Evolutionary conservation across 768 basidiomycete genomes (phyloP), one percentile per base, ranked within the genome.

Genomic region (Lentinula guzmanii): DNA sequence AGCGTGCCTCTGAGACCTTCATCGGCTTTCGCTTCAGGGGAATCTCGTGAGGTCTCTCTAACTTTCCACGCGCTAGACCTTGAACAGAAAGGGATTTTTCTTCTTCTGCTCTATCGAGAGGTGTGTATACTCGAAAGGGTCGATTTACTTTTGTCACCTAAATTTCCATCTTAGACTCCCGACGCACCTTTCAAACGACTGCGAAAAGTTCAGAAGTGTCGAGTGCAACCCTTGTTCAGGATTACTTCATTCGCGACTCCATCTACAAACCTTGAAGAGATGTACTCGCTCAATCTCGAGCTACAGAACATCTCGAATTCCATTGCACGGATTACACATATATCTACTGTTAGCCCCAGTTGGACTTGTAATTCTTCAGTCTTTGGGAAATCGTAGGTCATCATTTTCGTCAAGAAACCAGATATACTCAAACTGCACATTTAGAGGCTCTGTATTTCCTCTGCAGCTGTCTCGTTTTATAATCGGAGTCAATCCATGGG

Each of bases 61-160:
- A 70, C 79, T 3, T 66, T 87, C 53, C 84, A 87, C 64, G 83
- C 83, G 4, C 76, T 81, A 54, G 66, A 69, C 0, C 60, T 73
- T 5, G 85, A 82, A 28, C 73, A 74, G 43, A 77, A 80, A 41
- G 80, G 85, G 51, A 74, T 93, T 10, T 78, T 75, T 58, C 65
- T 91, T 7, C 71, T 94, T 13, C 82, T 93, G 69, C 79, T 85
- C 0, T 91, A 85, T 73, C 81, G 87, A 65, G 82, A 86, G 73
- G 87, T 85, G 67, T 64, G 71, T 66, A 10, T 35, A 5, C 5
- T 46, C 64, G 1, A 28, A 58, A n/a, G 11, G 13, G 16, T 42
- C 16, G 60, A 62, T 65, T 45, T 61, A 63, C 70, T 31, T 45
- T 8, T 52, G 34, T 21, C 63, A 18, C 64, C 61, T 21, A 54